These are phyloP conservation scores for Harringtonia lauricola DNA, from an alignment of 2,329 filamentous ascomycete genomes.

Conservation along the genomic window DNA sequence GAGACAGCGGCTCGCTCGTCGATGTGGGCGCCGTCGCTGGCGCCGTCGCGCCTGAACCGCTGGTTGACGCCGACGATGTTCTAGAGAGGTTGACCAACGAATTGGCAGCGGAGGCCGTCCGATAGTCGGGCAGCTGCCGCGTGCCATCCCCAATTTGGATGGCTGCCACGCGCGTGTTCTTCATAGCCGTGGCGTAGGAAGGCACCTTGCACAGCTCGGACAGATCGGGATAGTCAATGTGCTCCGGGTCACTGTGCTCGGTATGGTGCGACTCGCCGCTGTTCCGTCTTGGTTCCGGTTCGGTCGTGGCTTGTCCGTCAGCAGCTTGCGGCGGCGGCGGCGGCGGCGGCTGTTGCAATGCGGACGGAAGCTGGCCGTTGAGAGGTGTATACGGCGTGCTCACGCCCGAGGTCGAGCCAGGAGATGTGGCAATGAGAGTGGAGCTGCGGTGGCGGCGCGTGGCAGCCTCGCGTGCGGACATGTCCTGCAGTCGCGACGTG, in stretches of 20 bases:
- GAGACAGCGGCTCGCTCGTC: constrained; percentile 14
- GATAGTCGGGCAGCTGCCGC: constrained; percentile 53
- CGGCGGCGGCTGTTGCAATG: constrained; percentile 19
- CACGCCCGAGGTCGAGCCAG: constrained; percentile 26
- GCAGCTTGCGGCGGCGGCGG: constrained; percentile 19
- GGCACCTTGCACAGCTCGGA: constrained; percentile 61
- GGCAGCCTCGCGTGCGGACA: constrained; percentile 31
- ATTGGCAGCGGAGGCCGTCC: constrained; percentile 43
- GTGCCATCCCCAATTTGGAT: constrained; percentile 33
- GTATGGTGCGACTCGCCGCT: constrained; percentile 37
- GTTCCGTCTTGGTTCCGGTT: constrained; percentile 39
- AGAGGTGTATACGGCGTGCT: constrained; percentile 29
- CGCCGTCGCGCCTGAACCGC: not conserved
- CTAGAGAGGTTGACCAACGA: constrained; percentile 30
- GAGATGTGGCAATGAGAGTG: constrained; percentile 16
- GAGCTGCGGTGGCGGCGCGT: constrained; percentile 31
- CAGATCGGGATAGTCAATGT: constrained; percentile 47
- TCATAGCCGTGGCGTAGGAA: constrained; percentile 65
- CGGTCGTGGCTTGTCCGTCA: constrained; percentile 13
- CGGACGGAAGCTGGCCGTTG: constrained; percentile 11
- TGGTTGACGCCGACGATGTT: constrained; percentile 26
- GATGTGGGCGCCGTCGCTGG: not conserved
- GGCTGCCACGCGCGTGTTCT: constrained; percentile 44
- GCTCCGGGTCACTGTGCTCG: constrained; percentile 43
- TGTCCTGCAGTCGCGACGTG: constrained; percentile 59